Evolutionary conservation across 306 rosid species (phyloP).

Genomic region (Vachellia pachyceras): DNA sequence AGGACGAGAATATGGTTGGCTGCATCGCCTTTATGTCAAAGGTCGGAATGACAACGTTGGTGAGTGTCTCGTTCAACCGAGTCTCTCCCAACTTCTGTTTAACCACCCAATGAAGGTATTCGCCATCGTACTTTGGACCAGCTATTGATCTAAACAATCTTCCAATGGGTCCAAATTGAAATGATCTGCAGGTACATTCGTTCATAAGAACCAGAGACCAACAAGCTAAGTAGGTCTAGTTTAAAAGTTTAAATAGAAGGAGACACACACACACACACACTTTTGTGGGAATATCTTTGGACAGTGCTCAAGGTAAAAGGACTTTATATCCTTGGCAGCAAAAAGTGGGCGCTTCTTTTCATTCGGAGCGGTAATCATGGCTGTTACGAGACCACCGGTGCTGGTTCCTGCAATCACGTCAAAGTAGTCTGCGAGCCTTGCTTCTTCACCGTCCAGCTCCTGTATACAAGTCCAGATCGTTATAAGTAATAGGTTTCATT

Average conservation of each 20-base stretch:
- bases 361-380: constrained; percentile 71
- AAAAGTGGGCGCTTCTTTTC: constrained; percentile 58
- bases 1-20: constrained; percentile 65
- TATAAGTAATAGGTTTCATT: background rate
- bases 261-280: background rate
- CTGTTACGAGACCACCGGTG: constrained; percentile 71
- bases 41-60: constrained; percentile 68
- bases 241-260: background rate
- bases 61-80: constrained; percentile 61
- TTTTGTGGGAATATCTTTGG: constrained; percentile 63
- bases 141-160: constrained; percentile 41
- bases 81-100: constrained; percentile 62
- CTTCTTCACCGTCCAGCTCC: constrained; percentile 71
- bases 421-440: constrained; percentile 76
- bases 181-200: constrained; percentile 8
- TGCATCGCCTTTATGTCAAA: constrained; percentile 68
- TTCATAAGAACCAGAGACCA: background rate
- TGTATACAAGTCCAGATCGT: constrained; percentile 9
- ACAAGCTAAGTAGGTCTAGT: background rate
- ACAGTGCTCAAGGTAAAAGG: constrained; percentile 58
- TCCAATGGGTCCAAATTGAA: constrained; percentile 18
- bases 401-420: constrained; percentile 80
- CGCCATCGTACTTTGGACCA: constrained; percentile 83
- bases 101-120: constrained; percentile 59
- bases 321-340: constrained; percentile 65